A percentile compares a stretch with the other conserved stretches of the same genome.
Conservation (phyloP, 2,329 filamentous ascomycete genomes). For the Shiraia sp. region DNA sequence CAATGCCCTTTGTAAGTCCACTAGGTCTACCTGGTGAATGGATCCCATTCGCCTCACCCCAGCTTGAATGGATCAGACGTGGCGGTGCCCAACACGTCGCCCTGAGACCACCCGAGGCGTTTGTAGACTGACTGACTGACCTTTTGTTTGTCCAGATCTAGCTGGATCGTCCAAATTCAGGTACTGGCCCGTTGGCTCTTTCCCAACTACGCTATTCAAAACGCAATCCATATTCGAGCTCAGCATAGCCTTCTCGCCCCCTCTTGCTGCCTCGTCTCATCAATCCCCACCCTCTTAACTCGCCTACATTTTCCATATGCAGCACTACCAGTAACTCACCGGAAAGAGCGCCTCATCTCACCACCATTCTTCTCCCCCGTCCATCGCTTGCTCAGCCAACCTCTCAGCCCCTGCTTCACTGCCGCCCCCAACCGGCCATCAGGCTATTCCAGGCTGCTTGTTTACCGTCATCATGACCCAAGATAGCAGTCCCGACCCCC, state of each 20-base stretch:
- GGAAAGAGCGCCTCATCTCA: constrained; percentile 34
- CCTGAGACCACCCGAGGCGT: background rate
- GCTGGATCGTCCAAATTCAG: too few relatives aligned
- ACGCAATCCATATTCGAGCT: background rate
- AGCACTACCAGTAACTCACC: constrained; percentile 28
- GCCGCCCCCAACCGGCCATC: constrained; percentile 16
- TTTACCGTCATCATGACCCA: constrained; percentile 28
- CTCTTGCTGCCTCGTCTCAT: constrained; percentile 13
- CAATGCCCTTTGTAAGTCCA: constrained; percentile 4
- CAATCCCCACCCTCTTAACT: constrained; percentile 6
- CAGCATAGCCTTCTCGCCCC: constrained; percentile 2
- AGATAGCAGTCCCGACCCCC: constrained; percentile 12
- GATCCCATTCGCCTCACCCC: constrained; percentile 2
- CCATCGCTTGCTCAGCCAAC: constrained; percentile 25
- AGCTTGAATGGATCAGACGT: constrained; percentile 8
- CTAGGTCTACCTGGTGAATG: constrained; percentile 8
- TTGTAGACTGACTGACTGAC: constrained; percentile 1
- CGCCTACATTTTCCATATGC: constrained; percentile 26
- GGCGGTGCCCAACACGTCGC: background rate
- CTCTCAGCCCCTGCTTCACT: constrained; percentile 4
- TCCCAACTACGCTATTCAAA: constrained; percentile 2
- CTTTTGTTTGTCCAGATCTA: background rate
- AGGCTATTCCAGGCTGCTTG: constrained; percentile 19
- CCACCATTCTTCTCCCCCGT: constrained; percentile 23
- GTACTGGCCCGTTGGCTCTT: constrained; percentile 5